A percentile compares a stretch with the other conserved stretches of the same genome.
Conservation (phyloP, 1,284 basidiomycete species). For the Pyrrhoderma lamaoense region DNA sequence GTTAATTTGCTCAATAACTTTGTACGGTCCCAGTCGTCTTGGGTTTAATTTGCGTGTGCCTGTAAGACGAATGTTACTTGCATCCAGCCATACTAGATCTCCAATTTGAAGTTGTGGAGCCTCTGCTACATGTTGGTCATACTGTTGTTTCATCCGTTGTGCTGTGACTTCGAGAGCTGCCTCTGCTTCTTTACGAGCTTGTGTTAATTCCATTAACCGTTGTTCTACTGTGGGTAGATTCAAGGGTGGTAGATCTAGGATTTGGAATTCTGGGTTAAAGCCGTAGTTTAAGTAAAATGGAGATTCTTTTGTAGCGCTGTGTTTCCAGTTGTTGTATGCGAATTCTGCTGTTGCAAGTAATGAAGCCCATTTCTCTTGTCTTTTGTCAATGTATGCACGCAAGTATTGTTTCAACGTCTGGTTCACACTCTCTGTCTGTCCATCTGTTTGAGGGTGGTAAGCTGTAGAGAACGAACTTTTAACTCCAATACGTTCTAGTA, state of each 20-base stretch:
- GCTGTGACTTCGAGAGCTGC: neutral
- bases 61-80: constrained; percentile 20
- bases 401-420: too few species aligned
- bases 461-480: neutral
- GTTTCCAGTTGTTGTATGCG: constrained; percentile 21
- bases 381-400: too few species aligned
- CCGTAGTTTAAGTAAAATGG: constrained; percentile 24
- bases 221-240: neutral
- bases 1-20: constrained; percentile 16
- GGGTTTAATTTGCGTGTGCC: constrained; percentile 23
- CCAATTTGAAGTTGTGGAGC: constrained; percentile 18
- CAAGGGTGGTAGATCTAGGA: neutral
- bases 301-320: constrained; percentile 21
- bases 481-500: neutral
- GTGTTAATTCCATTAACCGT: neutral
- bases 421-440: too few species aligned
- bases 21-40: constrained; percentile 19
- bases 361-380: too few species aligned
- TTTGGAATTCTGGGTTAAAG: neutral
- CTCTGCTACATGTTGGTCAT: neutral
- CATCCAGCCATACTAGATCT: constrained; percentile 23
- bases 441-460: too few species aligned
- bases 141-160: neutral
- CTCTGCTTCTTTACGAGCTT: too few species aligned
- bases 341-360: constrained; percentile 24